Evolutionary conservation across 306 rosid species (phyloP), one percentile per base, ranked within the genome.

Genomic region (Phaseolus lunatus): DNA sequence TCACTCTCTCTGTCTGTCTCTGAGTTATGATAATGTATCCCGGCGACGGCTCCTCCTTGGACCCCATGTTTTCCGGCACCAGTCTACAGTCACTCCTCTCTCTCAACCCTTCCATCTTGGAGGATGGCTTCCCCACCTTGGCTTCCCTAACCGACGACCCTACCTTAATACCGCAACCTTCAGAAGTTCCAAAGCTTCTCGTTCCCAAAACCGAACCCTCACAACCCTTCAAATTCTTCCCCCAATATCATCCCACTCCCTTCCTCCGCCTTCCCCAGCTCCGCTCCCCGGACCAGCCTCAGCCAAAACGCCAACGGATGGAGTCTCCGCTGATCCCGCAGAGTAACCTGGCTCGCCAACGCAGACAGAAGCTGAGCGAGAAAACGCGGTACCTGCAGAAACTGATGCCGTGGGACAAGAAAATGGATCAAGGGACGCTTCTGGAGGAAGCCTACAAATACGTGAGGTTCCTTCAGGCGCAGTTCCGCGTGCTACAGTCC

Each of bases 341-440:
- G 70, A 85, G 89, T 84, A 74, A 45, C 8, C 78, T 92, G 47
- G 91, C 94, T 0, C 69, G 99, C 22, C 84, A 83, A 65, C 66
- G 97, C 1, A 79, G 97, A 15, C 97, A 89, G 70, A 92, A 79
- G 76, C 84, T 92, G 50, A 85, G 97, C 79, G 98, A 95, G 67
- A 95, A 92, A 85, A 89, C 88, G 0, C 90, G 97, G 22, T 90
- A 93, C 80, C 79, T 92, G 44, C 93, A 89, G 87, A 88, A 84
- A 77, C 87, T 95, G 6, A 85, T 95, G 75, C 99, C 99, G 0
- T 90, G 91, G 91, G 97, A 95, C 83, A 89, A 81, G 75, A 92
- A 90, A 74, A 92, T 95, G 99, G 97, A 90, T 69, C 93, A 87
- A 43, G 91, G 92, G 0, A 87, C 97, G 1, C 87, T 90, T 72